Evolutionary conservation across 192 early-diverging fungal genomes (phyloP), one percentile per base, ranked within the genome.

Genomic region (Dissophora globulifera): DNA sequence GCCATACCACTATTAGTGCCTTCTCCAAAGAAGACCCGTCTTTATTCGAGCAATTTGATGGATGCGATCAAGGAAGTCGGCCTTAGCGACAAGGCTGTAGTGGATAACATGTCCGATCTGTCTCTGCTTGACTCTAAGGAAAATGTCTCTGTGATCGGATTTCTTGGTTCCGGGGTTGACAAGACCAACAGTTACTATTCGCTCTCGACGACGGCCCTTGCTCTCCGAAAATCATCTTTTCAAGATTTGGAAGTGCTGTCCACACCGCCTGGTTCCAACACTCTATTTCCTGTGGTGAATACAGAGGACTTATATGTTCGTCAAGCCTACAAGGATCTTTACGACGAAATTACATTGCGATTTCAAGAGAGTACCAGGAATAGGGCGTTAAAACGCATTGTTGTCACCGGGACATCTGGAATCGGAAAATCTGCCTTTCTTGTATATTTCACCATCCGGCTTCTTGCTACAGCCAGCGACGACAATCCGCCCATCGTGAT

Each of bases 381-480:
- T 4, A 10, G 16, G 1, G 0, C 13, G 42, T 1, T 43, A 20
- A 60, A 78, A n/a, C 59, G 35, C 1, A 29, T 80, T 25, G 27
- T 72, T 3, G 47, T 80, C 26, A 74, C 63, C 30, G 63, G 78
- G 31, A 80, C 69, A 57, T 55, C 78, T 15, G 69, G 69, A 25
- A 67, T 67, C 25, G 63, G 78, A 30, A 80, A 74, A 43, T 80
- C 69, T 27, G 62, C 43, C 40, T 80, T 80, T 38, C 52, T 80
- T 16, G 31, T 80, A 54, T 80, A 80, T 40, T 46, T 80, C 9
- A 26, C 69, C 35, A 68, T 80, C 40, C 43, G 54, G 43, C 46
- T 63, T 48, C 58, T 80, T 69, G 57, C 56, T 57, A 42, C 66
- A 47, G 48, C 46, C 27, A 30, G 66, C n/a, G 43, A 61, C 48